Base-by-base conservation (phyloP, 257 asterid species). In the Nyctanthes arbortristis region DNA sequence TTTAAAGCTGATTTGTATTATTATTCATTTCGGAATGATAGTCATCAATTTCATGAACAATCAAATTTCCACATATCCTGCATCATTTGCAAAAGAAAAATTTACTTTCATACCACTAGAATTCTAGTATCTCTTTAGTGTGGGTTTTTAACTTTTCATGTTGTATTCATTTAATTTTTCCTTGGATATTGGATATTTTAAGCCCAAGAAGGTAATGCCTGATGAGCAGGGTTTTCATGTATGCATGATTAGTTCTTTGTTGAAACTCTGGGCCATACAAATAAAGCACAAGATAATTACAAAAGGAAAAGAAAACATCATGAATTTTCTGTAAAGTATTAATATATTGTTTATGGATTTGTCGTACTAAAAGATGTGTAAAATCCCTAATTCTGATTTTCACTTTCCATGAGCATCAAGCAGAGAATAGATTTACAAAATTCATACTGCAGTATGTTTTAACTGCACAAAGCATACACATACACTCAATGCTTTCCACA, bases 21-120 rank as follows among this genome's bases (percentile, higher is more conserved):
- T 52, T 68, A 64, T 65, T 60, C 54, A 64, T 8, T 52, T 24
- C 69, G 66, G 45, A 66, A 63, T 55, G 52, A 13, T 3, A 39
- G 16, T 52, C 14, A 20, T 7, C 30, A 13, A 52, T 6, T 22
- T 28, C 30, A 52, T 52, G 58, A 3, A 52, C 12, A 24, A 52
- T 52, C 58, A 52, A 22, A 3, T 25, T 52, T 18, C 28, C 30
- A 20, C 49, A 34, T 34, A 10, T 18, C 14, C 58, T 33, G 20
- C 20, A 24, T 0, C 16, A 18, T 52, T 52, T 1, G 58, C 30
- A 52, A 52, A 52, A n/a, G n/a, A n/a, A n/a, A n/a, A n/a, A n/a
- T n/a, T n/a, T n/a, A n/a, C n/a, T n/a, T n/a, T n/a, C n/a, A n/a
- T n/a, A n/a, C n/a, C n/a, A n/a, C n/a, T n/a, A n/a, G n/a, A n/a